Conservation (phyloP, 2,329 filamentous ascomycete species). For the Fonsecaea pedrosoi region DNA sequence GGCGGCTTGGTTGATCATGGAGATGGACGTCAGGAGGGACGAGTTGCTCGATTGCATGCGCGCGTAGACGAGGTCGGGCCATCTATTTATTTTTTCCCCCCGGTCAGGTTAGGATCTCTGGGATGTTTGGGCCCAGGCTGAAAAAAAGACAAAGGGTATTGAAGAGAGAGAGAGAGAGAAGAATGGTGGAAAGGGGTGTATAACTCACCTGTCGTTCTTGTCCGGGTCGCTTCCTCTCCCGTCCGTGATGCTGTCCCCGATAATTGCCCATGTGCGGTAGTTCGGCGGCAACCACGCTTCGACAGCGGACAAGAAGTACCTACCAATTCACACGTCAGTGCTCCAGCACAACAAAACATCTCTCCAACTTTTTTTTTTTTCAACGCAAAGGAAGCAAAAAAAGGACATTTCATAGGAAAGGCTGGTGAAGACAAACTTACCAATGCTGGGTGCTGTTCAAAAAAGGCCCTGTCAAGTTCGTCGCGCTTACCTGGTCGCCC, state of each 20-base stretch:
- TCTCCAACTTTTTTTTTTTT: slow-evolving; percentile 13
- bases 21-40: slow-evolving; percentile 54
- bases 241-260: slow-evolving; percentile 72
- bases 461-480: slow-evolving; percentile 55
- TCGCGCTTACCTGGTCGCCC: slow-evolving; percentile 62
- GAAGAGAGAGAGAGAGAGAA: not conserved
- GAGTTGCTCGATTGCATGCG: slow-evolving; percentile 56
- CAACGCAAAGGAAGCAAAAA: too few species aligned
- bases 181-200: not conserved
- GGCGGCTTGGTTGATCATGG: slow-evolving; percentile 69
- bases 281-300: slow-evolving; percentile 60
- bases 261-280: slow-evolving; percentile 58
- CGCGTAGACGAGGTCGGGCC: slow-evolving; percentile 64
- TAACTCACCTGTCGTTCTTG: slow-evolving; percentile 59
- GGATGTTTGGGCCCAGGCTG: not conserved
- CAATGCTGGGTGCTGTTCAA: slow-evolving; percentile 52
- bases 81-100: slow-evolving; percentile 46
- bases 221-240: slow-evolving; percentile 67
- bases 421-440: slow-evolving; percentile 39
- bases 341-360: not conserved
- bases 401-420: not conserved
- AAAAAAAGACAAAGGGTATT: not conserved
- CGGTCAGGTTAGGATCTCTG: not conserved
- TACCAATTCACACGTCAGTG: slow-evolving; percentile 37
- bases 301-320: slow-evolving; percentile 67